Evolutionary conservation across 495 filamentous ascomycete genomes (phyloP), one percentile per base, ranked within the genome.

Genomic region (Aspergillus heteromorphus): DNA sequence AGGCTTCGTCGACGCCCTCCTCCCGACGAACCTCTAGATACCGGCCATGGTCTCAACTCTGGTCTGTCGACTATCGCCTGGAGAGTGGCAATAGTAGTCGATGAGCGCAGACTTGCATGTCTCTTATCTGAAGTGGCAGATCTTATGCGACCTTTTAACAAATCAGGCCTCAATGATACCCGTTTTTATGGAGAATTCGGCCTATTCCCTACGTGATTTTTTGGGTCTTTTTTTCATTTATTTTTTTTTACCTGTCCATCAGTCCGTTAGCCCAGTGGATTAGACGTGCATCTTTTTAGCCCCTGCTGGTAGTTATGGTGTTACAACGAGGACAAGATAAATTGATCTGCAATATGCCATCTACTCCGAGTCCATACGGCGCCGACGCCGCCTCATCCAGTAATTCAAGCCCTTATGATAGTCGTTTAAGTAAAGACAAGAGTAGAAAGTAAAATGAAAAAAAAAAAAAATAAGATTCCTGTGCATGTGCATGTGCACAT

Each of bases 1-100:
- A 34, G 8, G 19, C 31, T 20, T 58, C 62, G 16, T 66, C 64
- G 1, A 49, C 43, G 14, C 64, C 63, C 14, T 62, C 58, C 0
- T 63, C 65, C 29, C 64, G 67, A 40, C 63, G 58, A 48, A 55
- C 57, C 29, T 54, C 56, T 25, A 54, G 59, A n/a, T 58, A 66
- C 25, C 69, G 72, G n/a, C 73, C 75, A n/a, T 81, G 78, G 78
- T 75, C 78, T 54, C 75, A 74, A 48, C 54, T 80, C 5, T 77
- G 74, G 76, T 75, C 74, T 19, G 61, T 80, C 23, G 78, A 81
- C 49, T 73, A 79, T 62, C 72, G 73, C 13, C 50, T 75, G 7
- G 79, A 80, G 54, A 57, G 63, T 45, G 62, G 64, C 3, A 47
- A 55, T 49, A 47, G 34, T 38, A 14, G 27, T 7, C 23, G 11